phyloP scores from a whole-genome alignment of 2,329 filamentous ascomycete species.

The Hirsutella minnesotensis region DNA sequence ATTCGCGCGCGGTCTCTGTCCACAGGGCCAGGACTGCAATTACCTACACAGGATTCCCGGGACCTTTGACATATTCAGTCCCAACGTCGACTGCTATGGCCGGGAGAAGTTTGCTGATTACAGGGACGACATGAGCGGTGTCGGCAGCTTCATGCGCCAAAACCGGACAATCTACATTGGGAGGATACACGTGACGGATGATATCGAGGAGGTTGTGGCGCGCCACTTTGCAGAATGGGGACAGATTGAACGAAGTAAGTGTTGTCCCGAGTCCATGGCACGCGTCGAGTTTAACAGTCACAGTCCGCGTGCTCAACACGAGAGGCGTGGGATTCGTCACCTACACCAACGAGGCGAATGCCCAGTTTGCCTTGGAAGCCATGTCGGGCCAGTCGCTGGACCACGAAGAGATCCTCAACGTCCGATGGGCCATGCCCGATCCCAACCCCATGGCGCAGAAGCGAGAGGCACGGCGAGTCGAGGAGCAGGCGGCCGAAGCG shows the following conservation, averaged over 20 bases:
- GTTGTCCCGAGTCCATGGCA: conserved; percentile 1
- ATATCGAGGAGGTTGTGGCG: conserved; percentile 92
- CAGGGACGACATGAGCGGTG: conserved; percentile 94
- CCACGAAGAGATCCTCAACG: conserved; percentile 85
- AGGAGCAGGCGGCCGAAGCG: conserved; percentile 93
- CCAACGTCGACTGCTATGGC: conserved; percentile 83
- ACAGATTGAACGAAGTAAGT: conserved; percentile 62
- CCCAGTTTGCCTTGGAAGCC: conserved; percentile 84
- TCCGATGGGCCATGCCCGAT: conserved; percentile 93
- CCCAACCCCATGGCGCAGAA: conserved; percentile 93
- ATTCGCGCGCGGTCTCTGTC: conserved; percentile 72
- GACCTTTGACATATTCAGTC: conserved; percentile 81
- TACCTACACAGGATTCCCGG: conserved; percentile 84
- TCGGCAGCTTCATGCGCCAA: conserved; percentile 85
- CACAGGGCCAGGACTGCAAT: conserved; percentile 84
- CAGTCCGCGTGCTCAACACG: conserved; percentile 69
- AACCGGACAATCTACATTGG: conserved; percentile 92
- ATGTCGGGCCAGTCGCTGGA: conserved; percentile 94
- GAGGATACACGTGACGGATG: conserved; percentile 87
- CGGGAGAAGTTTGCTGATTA: conserved; percentile 90
- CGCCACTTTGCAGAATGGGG: conserved; percentile 97
- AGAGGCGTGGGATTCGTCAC: conserved; percentile 92
- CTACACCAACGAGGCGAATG: conserved; percentile 80
- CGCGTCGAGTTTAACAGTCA: background rate
- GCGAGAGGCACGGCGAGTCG: conserved; percentile 74